Base-by-base conservation (phyloP, 1,139 yeast genomes). In the Yamadazyma oceani region DNA sequence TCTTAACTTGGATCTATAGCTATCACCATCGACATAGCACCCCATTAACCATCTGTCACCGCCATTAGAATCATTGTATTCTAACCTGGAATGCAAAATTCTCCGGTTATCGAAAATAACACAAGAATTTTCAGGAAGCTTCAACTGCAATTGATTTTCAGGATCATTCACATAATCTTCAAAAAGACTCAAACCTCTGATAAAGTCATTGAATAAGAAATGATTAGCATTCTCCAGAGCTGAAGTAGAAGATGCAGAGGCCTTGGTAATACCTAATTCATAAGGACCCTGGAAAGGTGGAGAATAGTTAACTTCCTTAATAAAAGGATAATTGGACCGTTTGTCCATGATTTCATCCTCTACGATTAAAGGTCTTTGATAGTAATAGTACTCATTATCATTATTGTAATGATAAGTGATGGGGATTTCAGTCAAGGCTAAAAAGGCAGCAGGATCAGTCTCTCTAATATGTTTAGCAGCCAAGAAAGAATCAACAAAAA, bases 221-320 rank as follows among this genome's bases (percentile, higher is more conserved):
- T 57, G 41, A 45, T 47, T 35, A 46, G 62, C 65, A 40, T 46
- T 62, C 53, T 48, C 53, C 8, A 29, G 34, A 8, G 41, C 39
- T 10, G 45, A 40, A 14, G 34, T 32, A 4, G 35, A 38, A n/a
- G 26, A 22, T 8, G 35, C 29, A 3, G 27, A 48, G 33, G 62
- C 59, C 33, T 58, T 59, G 23, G 69, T 63, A 17, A 75, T 64
- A 16, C 80, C 81, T 44, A 63, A 58, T 42, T 83, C 89, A 44
- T 80, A 77, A 0, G 94, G 94, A 0, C 88, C 94, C 53, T 86
- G 95, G 65, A 85, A 86, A 10, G 94, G 94, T 1, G 95, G 95
- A 2, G 94, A 80, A 55, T 85, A 86, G 52, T 84, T 85, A 25
- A 85, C 75, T 35, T 74, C 81, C 44, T 75, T 74, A 41, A 84